Base-by-base conservation (phyloP, 305 asterid genomes). In the Petunia hybrid region DNA sequence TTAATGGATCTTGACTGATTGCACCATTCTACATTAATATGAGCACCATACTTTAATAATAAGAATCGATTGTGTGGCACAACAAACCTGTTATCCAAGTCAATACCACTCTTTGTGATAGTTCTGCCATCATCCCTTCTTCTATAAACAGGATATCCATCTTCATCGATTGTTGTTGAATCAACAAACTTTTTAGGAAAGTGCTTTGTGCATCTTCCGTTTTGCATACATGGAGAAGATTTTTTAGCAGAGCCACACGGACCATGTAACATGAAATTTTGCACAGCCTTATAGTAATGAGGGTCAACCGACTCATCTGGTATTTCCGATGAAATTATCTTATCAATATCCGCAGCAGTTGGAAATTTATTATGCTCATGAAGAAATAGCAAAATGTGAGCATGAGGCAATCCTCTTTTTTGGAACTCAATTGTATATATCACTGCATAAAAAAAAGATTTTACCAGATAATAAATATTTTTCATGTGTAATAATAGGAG, bases 401-500 rank as follows among this genome's bases (percentile, higher is more conserved):
- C 74, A 66, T 66, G 74, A 66, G 74, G 74, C 74, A 66, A 12
- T 31, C 48, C 45, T 3, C 4, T 3, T 4, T 66, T 35, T 66
- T 31, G 74, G 13, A 6, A 10, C 4, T 36, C 12, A 36, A 66
- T 7, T 7, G 38, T 35, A 61, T 14, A 61, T 9, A 61, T 61
- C 8, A 61, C 13, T 48, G 56, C 5, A 61, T 14, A 14, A 14
- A 9, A 7, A 5, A 61, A 14, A 6, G 22, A 22, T 22, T 22
- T n/a, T 61, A 3, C 6, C 10, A 61, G 9, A 61, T 1, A 61
- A n/a, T 7, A 61, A 61, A 61, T 1, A 2, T 61, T n/a, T 22
- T 22, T 22, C 22, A 22, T 22, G 22, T 22, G 22, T 22, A 22
- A 22, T 22, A 22, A 22, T 22, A 22, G 22, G 22, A 22, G 22